These are phyloP conservation scores for Colletotrichum godetiae DNA, from an alignment of 2,329 filamentous ascomycete species.

Conservation along the genomic window DNA sequence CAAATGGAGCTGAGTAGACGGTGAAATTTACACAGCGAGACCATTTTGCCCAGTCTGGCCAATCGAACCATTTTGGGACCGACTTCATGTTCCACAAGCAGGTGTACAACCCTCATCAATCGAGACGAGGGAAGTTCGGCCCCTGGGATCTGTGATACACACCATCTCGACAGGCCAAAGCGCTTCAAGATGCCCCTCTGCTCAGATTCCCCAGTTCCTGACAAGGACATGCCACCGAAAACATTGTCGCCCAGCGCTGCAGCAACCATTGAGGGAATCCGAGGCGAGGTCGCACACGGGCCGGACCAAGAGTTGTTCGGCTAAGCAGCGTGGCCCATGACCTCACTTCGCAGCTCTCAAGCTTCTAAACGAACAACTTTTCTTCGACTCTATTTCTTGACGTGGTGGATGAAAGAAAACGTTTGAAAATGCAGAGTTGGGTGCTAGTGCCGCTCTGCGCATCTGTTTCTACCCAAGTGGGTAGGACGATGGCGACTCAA, in stretches of 20 bases:
- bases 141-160: slow-evolving; percentile 12
- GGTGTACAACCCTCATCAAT: slow-evolving; percentile 12
- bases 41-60: neutral
- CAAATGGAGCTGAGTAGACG: neutral
- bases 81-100: slow-evolving; percentile 4
- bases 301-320: neutral
- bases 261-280: slow-evolving; percentile 14
- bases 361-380: neutral
- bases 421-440: neutral
- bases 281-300: slow-evolving; percentile 13
- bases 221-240: neutral
- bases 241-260: neutral
- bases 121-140: slow-evolving; percentile 5
- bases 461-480: neutral
- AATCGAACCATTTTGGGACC: neutral
- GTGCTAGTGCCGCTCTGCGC: neutral
- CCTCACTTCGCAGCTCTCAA: neutral
- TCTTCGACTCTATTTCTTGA: neutral
- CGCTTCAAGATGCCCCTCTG: neutral
- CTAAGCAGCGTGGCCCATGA: neutral
- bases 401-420: neutral
- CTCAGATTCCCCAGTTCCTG: neutral
- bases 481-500: slow-evolving; percentile 4
- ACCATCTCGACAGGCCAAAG: neutral
- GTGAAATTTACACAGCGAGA: neutral